Percentiles rank a stretch among this genome's conserved stretches.
phyloP scores from a whole-genome alignment of 1,139 yeast genomes.

The Geotrichum fermentans region DNA sequence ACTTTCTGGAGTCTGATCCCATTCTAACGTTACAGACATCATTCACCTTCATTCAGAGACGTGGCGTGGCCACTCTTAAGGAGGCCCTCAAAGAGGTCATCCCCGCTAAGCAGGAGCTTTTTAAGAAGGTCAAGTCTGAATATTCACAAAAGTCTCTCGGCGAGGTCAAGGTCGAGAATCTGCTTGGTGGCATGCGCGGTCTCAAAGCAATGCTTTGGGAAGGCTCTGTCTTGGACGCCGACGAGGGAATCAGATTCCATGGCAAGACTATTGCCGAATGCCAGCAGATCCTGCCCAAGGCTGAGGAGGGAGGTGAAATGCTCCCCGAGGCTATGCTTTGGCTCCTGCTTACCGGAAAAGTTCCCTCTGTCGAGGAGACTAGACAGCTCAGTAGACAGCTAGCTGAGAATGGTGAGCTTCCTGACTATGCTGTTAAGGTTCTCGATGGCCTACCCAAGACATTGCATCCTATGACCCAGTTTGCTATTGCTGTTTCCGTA shows the following conservation, averaged over 20 bases:
- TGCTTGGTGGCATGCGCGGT: slow-evolving; percentile 56
- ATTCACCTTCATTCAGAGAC: slow-evolving; percentile 7
- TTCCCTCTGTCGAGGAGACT: slow-evolving; percentile 74
- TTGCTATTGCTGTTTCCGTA: slow-evolving; percentile 88
- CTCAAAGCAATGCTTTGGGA: slow-evolving; percentile 51
- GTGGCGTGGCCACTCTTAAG: slow-evolving; percentile 31
- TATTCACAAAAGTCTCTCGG: slow-evolving; percentile 39
- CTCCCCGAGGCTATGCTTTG: slow-evolving; percentile 88
- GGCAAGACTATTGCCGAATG: slow-evolving; percentile 51
- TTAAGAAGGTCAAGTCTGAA: slow-evolving; percentile 40
- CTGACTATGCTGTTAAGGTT: slow-evolving; percentile 78
- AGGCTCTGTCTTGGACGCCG: slow-evolving; percentile 50
- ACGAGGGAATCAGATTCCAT: slow-evolving; percentile 52
- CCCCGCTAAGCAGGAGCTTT: slow-evolving; percentile 42
- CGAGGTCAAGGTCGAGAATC: slow-evolving; percentile 43
- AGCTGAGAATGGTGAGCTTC: slow-evolving; percentile 77
- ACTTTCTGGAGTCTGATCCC: not conserved
- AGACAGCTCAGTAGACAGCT: slow-evolving; percentile 72
- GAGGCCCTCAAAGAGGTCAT: slow-evolving; percentile 40
- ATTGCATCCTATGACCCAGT: slow-evolving; percentile 97
- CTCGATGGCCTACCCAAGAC: slow-evolving; percentile 78
- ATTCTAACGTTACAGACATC: not conserved
- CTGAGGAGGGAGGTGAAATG: slow-evolving; percentile 48
- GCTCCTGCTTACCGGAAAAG: slow-evolving; percentile 86
- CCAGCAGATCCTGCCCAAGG: slow-evolving; percentile 44